A percentile compares a stretch with the other conserved stretches of the same genome.
Evolutionary conservation across 2,329 filamentous ascomycete species (phyloP).

Genomic region (Fusarium chaquense): DNA sequence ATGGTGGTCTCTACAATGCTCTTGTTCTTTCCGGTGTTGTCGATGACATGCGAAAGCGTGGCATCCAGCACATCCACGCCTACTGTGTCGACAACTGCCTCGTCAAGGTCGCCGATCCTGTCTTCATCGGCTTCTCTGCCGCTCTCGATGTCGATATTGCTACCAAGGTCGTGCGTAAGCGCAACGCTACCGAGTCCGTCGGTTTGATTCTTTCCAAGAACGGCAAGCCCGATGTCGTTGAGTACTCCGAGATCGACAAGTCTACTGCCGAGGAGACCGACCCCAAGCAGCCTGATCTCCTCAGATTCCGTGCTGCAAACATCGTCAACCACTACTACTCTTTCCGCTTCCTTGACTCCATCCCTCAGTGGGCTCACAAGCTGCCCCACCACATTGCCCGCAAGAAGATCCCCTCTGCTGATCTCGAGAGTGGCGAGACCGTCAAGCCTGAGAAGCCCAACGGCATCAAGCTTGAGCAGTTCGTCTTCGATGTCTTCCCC

Average conservation of each 20-base stretch:
- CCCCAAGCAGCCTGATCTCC: constrained; percentile 79
- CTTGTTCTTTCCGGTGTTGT: constrained; percentile 84
- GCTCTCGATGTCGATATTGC: constrained; percentile 92
- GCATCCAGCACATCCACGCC: constrained; percentile 93
- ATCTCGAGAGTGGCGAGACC: constrained; percentile 79
- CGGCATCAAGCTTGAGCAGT: constrained; percentile 98
- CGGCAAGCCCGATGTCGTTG: constrained; percentile 94
- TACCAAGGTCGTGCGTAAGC: constrained; percentile 99
- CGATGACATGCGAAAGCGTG: constrained; percentile 87
- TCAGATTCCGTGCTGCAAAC: constrained; percentile 98
- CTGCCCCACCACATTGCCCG: constrained; percentile 95
- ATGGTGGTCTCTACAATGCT: constrained; percentile 96
- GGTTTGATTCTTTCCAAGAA: constrained; percentile 96
- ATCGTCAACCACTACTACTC: constrained; percentile 99
- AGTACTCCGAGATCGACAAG: constrained; percentile 96
- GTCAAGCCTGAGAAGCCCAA: constrained; percentile 96
- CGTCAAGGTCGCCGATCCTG: constrained; percentile 97
- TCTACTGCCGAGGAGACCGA: constrained; percentile 92
- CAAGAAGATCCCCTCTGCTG: constrained; percentile 96
- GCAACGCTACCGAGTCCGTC: constrained; percentile 94
- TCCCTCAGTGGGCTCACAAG: constrained; percentile 85
- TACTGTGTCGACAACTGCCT: constrained; percentile 99
- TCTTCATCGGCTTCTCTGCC: constrained; percentile 94
- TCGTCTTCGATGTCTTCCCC: constrained; percentile 98
- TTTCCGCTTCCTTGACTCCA: constrained; percentile 89